Conservation (phyloP, 2,329 filamentous ascomycete genomes). For the Colletotrichum magnum region DNA sequence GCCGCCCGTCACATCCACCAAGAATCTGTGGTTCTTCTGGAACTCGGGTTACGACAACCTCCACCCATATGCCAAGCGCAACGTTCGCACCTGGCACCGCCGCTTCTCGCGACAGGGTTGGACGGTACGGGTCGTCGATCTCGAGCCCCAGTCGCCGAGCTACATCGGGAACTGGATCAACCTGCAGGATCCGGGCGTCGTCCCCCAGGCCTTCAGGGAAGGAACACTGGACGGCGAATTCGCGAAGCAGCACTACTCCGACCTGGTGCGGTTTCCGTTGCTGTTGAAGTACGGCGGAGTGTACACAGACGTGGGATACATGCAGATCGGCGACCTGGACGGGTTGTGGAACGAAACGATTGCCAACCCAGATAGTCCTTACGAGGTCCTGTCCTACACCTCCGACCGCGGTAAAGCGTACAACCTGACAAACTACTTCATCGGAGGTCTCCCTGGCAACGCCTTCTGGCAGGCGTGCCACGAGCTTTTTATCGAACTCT, state of each 20-base stretch:
- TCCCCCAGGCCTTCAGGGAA: slow-evolving; percentile 45
- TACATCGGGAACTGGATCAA: slow-evolving; percentile 23
- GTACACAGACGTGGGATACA: slow-evolving; percentile 70
- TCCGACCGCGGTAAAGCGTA: slow-evolving; percentile 47
- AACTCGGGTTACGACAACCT: slow-evolving; percentile 54
- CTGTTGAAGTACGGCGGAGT: slow-evolving; percentile 70
- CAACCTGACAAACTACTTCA: slow-evolving; percentile 64
- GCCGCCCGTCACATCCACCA: slow-evolving; percentile 52
- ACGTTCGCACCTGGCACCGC: slow-evolving; percentile 58
- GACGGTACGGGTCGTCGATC: slow-evolving; percentile 57
- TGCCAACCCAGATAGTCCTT: slow-evolving; percentile 59
- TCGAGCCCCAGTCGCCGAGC: slow-evolving; percentile 21
- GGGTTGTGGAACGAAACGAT: slow-evolving; percentile 66
- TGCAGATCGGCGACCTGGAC: slow-evolving; percentile 71
- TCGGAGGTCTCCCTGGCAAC: slow-evolving; percentile 46
- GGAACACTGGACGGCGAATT: slow-evolving; percentile 64
- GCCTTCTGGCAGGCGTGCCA: slow-evolving; percentile 53
- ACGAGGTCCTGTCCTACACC: slow-evolving; percentile 64
- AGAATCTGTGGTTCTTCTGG: slow-evolving; percentile 63
- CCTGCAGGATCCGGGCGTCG: background rate
- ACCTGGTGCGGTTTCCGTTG: slow-evolving; percentile 70
- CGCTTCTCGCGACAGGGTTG: slow-evolving; percentile 51
- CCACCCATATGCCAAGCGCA: slow-evolving; percentile 55
- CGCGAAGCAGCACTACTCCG: slow-evolving; percentile 68
- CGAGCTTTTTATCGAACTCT: slow-evolving; percentile 64